Conservation (phyloP, 306 rosid genomes). For the Inga laurina region DNA sequence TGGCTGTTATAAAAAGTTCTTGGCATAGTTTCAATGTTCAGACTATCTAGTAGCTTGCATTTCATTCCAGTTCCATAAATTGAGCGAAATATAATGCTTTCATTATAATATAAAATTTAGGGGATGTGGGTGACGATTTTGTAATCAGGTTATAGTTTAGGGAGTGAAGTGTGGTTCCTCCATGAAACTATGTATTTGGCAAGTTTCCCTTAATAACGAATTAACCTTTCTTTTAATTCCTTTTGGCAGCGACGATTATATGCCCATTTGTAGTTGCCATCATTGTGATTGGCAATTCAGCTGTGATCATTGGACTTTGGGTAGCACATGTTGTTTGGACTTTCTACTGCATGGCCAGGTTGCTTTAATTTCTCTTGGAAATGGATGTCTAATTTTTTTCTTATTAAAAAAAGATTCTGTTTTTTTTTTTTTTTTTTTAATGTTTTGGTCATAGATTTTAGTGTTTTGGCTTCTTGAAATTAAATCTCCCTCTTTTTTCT, state of each 20-base stretch:
- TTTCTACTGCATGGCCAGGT: constrained; percentile 67
- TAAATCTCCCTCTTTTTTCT: not conserved
- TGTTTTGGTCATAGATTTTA: not conserved
- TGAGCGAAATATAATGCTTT: not conserved
- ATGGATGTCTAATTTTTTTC: not conserved
- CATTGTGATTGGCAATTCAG: constrained; percentile 58
- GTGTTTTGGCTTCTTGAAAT: not conserved
- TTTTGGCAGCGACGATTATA: constrained; percentile 50
- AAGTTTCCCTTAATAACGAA: not conserved
- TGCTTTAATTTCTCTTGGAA: constrained; percentile 28
- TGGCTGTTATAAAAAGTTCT: not conserved
- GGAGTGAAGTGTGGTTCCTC: not conserved
- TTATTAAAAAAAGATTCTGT: not conserved
- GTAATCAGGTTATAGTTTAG: not conserved
- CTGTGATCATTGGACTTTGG: constrained; percentile 72
- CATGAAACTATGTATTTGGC: not conserved
- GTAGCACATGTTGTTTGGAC: constrained; percentile 75
- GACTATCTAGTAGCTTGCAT: not conserved
- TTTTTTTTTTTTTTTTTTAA: not conserved
- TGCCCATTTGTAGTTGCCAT: constrained; percentile 52
- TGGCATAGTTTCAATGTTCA: not conserved
- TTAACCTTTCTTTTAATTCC: not conserved
- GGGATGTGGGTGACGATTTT: not conserved
- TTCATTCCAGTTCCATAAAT: not conserved
- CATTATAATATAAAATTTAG: not conserved